These are phyloP conservation scores for Venustampulla echinocandica DNA, from an alignment of 495 filamentous ascomycete genomes.

Conservation along the genomic window DNA sequence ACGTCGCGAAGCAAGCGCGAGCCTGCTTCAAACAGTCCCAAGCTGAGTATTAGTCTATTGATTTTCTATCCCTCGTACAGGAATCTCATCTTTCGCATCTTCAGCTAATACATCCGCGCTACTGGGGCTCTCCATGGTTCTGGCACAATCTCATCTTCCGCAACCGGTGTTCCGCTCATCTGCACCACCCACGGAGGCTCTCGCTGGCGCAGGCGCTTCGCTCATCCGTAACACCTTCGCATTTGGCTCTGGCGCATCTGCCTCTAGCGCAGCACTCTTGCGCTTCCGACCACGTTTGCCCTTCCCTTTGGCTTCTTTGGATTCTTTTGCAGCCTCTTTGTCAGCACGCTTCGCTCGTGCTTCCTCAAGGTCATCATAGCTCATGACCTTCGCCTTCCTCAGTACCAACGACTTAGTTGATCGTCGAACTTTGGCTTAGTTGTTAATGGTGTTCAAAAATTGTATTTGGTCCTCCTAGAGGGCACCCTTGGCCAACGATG, in stretches of 20 bases:
- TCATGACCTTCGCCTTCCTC: conserved; percentile 27
- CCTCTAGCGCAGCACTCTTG: conserved; percentile 7
- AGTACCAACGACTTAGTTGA: neutral
- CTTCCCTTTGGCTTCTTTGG: conserved; percentile 14
- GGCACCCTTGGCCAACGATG: neutral
- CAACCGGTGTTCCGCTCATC: conserved; percentile 8
- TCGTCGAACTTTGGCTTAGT: conserved; percentile 3
- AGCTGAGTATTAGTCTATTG: too few relatives aligned
- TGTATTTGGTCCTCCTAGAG: conserved; percentile 4
- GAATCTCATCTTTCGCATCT: conserved; percentile 7
- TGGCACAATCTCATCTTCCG: conserved; percentile 1
- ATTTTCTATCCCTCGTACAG: conserved; percentile 16
- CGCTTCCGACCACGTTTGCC: conserved; percentile 14
- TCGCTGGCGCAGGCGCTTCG: conserved; percentile 4
- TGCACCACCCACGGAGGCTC: conserved; percentile 5
- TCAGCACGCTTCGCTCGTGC: conserved; percentile 26
- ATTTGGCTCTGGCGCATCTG: conserved; percentile 3
- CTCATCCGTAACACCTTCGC: conserved; percentile 6
- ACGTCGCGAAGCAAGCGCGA: conserved; percentile 19
- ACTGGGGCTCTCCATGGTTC: conserved; percentile 18
- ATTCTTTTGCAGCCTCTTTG: conserved; percentile 24
- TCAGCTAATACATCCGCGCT: conserved; percentile 15
- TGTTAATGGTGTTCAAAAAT: conserved; percentile 4
- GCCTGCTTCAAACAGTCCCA: conserved; percentile 16
- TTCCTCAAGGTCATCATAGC: conserved; percentile 30